phyloP scores from a whole-genome alignment of 2,329 filamentous ascomycete species.

The Calcarisporium arbuscula region DNA sequence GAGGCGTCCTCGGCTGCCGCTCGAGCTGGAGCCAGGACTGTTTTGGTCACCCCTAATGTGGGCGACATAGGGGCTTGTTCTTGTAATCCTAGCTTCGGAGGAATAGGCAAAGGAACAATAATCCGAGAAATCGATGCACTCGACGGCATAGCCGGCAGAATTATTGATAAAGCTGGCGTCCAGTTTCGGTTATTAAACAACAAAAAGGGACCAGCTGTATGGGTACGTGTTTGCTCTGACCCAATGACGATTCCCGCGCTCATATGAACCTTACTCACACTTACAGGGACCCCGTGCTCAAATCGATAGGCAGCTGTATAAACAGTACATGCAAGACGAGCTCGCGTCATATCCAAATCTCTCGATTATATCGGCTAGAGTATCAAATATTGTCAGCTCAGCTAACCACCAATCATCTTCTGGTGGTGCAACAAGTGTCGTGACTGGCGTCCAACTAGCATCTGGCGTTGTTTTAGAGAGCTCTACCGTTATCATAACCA shows the following conservation, averaged over 20 bases:
- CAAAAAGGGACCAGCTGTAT: slow-evolving; percentile 89
- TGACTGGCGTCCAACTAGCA: slow-evolving; percentile 80
- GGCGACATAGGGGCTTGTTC: slow-evolving; percentile 92
- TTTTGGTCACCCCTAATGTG: slow-evolving; percentile 78
- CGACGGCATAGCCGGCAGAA: slow-evolving; percentile 79
- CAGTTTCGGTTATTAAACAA: slow-evolving; percentile 87
- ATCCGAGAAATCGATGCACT: slow-evolving; percentile 91
- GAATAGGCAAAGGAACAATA: slow-evolving; percentile 98
- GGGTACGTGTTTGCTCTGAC: slow-evolving; percentile 42
- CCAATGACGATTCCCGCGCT: background rate
- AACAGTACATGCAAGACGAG: slow-evolving; percentile 85
- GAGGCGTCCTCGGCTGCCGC: slow-evolving; percentile 91
- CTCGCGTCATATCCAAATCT: slow-evolving; percentile 72
- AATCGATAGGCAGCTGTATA: slow-evolving; percentile 87
- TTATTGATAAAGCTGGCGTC: slow-evolving; percentile 91
- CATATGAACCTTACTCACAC: background rate
- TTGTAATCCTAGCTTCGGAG: slow-evolving; percentile 94
- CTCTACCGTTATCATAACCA: slow-evolving; percentile 84
- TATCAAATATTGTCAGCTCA: slow-evolving; percentile 76
- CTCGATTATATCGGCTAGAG: slow-evolving; percentile 75
- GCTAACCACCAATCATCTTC: slow-evolving; percentile 35
- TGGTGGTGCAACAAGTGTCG: slow-evolving; percentile 55
- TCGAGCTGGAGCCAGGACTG: slow-evolving; percentile 80
- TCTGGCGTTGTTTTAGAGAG: slow-evolving; percentile 79
- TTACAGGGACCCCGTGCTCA: slow-evolving; percentile 76